phyloP scores from a whole-genome alignment of 1,284 basidiomycete genomes.

The Neonothopanus nambi region DNA sequence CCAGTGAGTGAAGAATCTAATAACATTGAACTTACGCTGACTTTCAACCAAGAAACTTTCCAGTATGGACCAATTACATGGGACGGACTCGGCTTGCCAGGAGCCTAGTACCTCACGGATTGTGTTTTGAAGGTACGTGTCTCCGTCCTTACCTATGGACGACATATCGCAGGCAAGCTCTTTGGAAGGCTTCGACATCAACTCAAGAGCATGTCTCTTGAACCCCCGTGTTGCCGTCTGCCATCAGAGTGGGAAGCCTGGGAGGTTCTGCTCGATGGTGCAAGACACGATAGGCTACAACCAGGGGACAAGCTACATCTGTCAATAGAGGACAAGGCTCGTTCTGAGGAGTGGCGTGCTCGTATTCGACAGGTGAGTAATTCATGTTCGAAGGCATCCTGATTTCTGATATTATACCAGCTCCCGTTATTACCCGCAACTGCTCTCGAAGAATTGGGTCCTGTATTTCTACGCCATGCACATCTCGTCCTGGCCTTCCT shows the following conservation, averaged over 20 bases:
- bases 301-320: conserved; percentile 52
- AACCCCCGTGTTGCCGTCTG: conserved; percentile 69
- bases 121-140: too few species aligned
- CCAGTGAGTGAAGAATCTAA: too few species aligned
- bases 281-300: conserved; percentile 50
- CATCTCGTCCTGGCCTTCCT: conserved; percentile 87
- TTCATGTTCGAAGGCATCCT: conserved; percentile 5
- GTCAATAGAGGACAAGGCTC: conserved; percentile 41
- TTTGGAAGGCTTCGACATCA: conserved; percentile 82
- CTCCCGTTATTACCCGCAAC: conserved; percentile 51
- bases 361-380: conserved; percentile 57
- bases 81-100: too few species aligned
- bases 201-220: conserved; percentile 88
- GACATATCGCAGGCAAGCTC: too few species aligned
- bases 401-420: conserved; percentile 25
- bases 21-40: too few species aligned
- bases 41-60: too few species aligned
- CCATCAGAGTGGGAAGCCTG: conserved; percentile 65
- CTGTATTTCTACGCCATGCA: conserved; percentile 63
- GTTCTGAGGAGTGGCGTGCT: conserved; percentile 63
- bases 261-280: conserved; percentile 65
- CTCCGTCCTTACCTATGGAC: too few species aligned
- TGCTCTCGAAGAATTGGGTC: conserved; percentile 56
- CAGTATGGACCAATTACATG: too few species aligned
- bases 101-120: too few species aligned